Conservation (phyloP, 257 asterid genomes). For the Penstemon eatonii region DNA sequence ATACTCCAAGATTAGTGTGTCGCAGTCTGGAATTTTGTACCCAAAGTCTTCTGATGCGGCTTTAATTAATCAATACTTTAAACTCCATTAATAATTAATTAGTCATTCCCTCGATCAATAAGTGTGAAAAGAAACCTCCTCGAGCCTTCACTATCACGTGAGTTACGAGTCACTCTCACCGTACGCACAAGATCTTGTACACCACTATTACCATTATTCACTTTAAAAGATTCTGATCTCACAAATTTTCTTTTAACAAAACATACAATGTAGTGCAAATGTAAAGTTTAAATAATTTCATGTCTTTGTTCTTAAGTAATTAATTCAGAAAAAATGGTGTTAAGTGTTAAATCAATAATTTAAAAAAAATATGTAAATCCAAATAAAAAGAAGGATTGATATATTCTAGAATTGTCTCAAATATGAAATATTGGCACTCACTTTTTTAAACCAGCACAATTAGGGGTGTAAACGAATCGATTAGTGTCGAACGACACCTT, state of each 20-base stretch:
- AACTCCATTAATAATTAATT: not conserved
- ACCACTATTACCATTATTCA: not conserved
- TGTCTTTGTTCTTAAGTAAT: no score
- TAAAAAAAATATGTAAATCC: no score
- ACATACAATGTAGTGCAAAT: no score
- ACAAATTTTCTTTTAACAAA: no score
- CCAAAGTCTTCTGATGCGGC: not conserved
- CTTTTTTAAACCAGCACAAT: no score
- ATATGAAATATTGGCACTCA: no score
- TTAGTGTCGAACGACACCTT: no score
- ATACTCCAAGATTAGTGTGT: not conserved
- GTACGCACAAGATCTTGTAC: not conserved
- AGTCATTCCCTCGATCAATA: not conserved
- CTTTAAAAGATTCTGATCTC: not conserved
- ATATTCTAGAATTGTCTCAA: no score
- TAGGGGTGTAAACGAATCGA: no score
- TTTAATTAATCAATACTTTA: not conserved
- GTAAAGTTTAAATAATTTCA: no score
- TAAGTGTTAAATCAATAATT: no score
- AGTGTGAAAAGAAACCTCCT: slow-evolving; percentile 27
- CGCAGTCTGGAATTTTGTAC: not conserved
- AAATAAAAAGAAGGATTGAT: not conserved
- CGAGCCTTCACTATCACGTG: slow-evolving; percentile 43
- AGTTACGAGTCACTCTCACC: slow-evolving; percentile 15
- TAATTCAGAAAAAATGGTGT: no score